These are phyloP conservation scores for Fulvia fulva DNA, from an alignment of 2,329 filamentous ascomycete species.

Conservation along the genomic window DNA sequence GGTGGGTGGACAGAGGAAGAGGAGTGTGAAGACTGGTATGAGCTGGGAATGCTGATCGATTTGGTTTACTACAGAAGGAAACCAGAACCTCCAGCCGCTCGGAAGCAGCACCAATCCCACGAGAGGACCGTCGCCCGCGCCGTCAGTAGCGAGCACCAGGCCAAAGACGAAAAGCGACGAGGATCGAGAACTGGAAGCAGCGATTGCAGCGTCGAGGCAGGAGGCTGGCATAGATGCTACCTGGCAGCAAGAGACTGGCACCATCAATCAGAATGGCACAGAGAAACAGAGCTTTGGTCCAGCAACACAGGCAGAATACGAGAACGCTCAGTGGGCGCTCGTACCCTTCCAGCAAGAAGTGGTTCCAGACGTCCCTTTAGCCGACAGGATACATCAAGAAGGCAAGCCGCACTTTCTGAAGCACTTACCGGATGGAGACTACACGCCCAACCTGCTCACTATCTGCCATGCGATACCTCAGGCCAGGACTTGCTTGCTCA, in stretches of 20 bases:
- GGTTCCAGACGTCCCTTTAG: conserved; percentile 48
- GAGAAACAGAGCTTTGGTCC: conserved; percentile 48
- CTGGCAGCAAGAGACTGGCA: conserved; percentile 56
- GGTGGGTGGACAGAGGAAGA: not conserved
- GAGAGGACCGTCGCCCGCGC: conserved; percentile 28
- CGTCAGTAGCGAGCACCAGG: conserved; percentile 16
- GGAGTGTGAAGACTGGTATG: too few species aligned
- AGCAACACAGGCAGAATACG: conserved; percentile 53
- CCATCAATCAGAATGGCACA: conserved; percentile 40
- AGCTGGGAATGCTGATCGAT: not conserved
- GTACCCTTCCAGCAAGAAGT: conserved; percentile 49
- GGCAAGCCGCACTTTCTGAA: conserved; percentile 57
- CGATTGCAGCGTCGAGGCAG: conserved; percentile 24
- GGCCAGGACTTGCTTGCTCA: conserved; percentile 54
- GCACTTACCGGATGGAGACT: conserved; percentile 49
- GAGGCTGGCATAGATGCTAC: conserved; percentile 6
- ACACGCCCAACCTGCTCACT: conserved; percentile 56
- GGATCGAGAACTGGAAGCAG: conserved; percentile 28
- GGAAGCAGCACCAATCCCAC: conserved; percentile 31
- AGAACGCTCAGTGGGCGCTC: conserved; percentile 54
- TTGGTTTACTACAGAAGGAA: conserved; percentile 21
- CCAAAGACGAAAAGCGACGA: conserved; percentile 30
- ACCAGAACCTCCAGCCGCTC: conserved; percentile 28
- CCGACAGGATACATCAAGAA: conserved; percentile 39
- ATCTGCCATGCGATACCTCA: conserved; percentile 60